Conservation (phyloP, 148 eudicot species). For the Polygonum maritimum region DNA sequence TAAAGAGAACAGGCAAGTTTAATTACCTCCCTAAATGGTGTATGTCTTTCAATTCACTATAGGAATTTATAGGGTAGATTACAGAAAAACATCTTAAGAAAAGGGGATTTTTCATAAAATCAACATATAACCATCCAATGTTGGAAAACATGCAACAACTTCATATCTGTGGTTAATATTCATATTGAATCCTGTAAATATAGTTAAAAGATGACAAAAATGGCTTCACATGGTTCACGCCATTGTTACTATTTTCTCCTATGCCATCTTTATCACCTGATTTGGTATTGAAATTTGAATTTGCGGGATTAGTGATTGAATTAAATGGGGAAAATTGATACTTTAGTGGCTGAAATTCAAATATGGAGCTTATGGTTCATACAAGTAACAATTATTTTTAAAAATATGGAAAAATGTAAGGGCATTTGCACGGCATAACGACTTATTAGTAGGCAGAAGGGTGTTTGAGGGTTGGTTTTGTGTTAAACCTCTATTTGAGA, state of each 20-base stretch:
- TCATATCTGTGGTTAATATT: background rate
- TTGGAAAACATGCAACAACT: background rate
- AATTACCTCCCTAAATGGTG: background rate
- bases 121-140: background rate
- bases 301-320: background rate
- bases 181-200: background rate
- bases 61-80: background rate
- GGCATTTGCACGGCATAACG: background rate
- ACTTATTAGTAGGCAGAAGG: background rate
- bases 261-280: background rate
- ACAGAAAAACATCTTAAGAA: background rate
- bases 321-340: background rate
- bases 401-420: background rate
- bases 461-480: background rate
- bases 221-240: background rate
- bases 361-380: background rate
- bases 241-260: background rate
- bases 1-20: slow-evolving; percentile 75
- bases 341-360: background rate
- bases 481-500: background rate
- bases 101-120: background rate
- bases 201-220: background rate
- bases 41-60: background rate
- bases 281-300: background rate
- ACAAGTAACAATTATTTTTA: background rate